Base-by-base conservation (phyloP, 345 rosid genomes). In the Aquilaria yunnanensis region DNA sequence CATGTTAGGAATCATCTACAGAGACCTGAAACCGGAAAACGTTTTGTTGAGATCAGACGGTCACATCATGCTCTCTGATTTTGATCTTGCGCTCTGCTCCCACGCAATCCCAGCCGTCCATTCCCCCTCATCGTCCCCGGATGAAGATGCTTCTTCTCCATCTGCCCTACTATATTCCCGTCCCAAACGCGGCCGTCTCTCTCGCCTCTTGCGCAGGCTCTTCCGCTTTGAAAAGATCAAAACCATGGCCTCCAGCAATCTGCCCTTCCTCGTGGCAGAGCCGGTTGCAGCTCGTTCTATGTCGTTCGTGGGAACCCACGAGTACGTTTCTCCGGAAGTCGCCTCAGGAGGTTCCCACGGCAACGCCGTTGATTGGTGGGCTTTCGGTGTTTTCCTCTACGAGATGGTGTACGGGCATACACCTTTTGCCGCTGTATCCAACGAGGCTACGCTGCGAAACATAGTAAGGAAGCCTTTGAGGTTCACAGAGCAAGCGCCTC, bases 61-160 rank as follows among this genome's bases (percentile, higher is more conserved):
- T 80, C 98, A 93, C 81, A 88, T 93, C 80, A 93, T 93, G 98
- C 87, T 93, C 70, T 86, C 97, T 8, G 98, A 93, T 54, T 93
- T 93, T 65, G 98, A 93, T 70, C 90, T 93, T 30, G 90, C 95
- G 2, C 73, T 94, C 43, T 82, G 92, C 60, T 85, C 96, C 4
- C 81, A 90, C 29, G 87, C 96, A 6, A 77, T 85, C 83, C 91
- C 91, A 14, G 89, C 88, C 72, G 92, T 88, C 12, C 88, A 94
- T 71, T 93, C 92, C 49, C 82, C 89, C 1, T 61, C 88, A 0
- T 74, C 70, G 0, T 75, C 87, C 0, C 87, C 86, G 0, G 23
- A 23, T 23, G 23, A 23, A 23, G 84, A 71, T 33, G 61, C 81
- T 9, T 53, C 75, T 1, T 77, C 76, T 0, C 76, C 71, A 10